These are phyloP conservation scores for Gracilaria domingensis DNA, from an alignment of 23 red algal genomes.

Conservation along the genomic window DNA sequence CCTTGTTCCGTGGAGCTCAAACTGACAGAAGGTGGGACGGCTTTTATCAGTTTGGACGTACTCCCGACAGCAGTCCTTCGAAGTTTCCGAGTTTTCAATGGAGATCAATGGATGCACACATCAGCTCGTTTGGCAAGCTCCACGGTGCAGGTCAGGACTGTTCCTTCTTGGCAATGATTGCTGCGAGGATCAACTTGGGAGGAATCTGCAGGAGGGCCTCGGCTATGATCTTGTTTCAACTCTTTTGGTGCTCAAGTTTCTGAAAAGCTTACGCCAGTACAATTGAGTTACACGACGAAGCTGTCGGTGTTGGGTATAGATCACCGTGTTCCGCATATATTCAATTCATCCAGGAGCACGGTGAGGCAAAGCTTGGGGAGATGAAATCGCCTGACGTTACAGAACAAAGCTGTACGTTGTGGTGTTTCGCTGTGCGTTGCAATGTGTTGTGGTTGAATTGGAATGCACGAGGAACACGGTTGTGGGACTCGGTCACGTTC, in stretches of 20 bases:
- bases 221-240: not conserved
- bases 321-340: conserved; percentile 7
- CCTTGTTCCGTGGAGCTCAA: not conserved
- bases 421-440: not conserved
- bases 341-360: not conserved
- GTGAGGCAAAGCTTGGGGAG: not conserved
- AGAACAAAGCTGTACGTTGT: not conserved
- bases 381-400: not conserved
- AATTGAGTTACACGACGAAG: not conserved
- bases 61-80: not conserved
- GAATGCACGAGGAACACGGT: not conserved
- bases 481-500: not conserved
- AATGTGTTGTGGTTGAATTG: not conserved
- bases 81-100: not conserved
- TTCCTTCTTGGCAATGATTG: no score
- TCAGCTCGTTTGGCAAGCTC: no score
- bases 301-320: not conserved
- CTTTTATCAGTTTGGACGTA: not conserved
- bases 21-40: not conserved
- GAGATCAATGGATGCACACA: not conserved
- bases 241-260: not conserved
- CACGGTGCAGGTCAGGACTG: no score
- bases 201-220: no score
- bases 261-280: not conserved
- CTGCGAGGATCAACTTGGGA: no score